Conservation (phyloP, 441 rosid genomes). For the Adansonia gregorii region DNA sequence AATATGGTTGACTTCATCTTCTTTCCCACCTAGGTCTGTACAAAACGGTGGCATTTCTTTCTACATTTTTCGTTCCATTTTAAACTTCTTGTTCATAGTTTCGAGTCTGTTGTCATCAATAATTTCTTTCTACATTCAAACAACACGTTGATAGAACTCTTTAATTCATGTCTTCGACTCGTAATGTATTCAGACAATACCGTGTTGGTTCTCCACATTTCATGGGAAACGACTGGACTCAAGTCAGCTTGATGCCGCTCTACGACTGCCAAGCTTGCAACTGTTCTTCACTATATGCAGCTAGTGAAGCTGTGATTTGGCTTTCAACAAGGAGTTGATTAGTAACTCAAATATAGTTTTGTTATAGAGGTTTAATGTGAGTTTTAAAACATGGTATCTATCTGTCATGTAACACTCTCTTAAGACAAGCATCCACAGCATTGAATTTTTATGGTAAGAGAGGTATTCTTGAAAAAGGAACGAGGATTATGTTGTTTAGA, state of each 20-base stretch:
- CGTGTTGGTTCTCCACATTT: background rate
- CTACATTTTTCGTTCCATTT: background rate
- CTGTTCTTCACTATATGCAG: background rate
- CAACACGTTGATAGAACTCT: background rate
- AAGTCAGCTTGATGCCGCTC: background rate
- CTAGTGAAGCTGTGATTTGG: background rate
- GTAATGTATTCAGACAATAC: too few species aligned
- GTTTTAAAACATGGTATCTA: background rate
- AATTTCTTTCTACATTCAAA: background rate
- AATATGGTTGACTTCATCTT: background rate
- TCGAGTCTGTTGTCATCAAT: background rate
- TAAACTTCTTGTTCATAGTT: background rate
- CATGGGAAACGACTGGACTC: background rate
- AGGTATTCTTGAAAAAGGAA: too few species aligned
- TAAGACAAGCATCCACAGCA: background rate
- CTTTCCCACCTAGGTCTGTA: background rate
- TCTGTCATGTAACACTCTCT: background rate
- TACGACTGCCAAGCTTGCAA: background rate
- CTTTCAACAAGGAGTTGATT: background rate
- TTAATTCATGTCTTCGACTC: background rate
- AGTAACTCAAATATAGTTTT: constrained; percentile 3
- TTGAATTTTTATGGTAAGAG: too few species aligned
- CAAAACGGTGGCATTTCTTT: background rate
- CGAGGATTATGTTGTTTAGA: too few species aligned
- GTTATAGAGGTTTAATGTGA: background rate